A percentile compares a stretch with the other conserved stretches of the same genome.
phyloP scores from a whole-genome alignment of 768 basidiomycete genomes.

The Termitomyces sp. region DNA sequence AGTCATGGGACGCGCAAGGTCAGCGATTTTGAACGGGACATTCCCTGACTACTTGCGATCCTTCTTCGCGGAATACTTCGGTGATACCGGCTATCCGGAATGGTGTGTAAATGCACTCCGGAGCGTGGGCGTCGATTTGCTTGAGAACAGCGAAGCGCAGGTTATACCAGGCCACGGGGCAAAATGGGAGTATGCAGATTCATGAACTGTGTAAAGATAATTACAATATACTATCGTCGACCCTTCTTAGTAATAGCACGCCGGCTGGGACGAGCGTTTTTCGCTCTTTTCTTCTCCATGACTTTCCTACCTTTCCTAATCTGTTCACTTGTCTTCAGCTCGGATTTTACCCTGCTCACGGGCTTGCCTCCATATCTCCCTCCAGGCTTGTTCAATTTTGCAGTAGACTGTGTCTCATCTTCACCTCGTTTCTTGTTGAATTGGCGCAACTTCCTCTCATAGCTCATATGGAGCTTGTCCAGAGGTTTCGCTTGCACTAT shows the following conservation, averaged over 20 bases:
- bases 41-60: constrained; percentile 73
- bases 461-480: constrained; percentile 66
- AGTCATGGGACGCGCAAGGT: constrained; percentile 79
- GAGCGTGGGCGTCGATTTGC: constrained; percentile 78
- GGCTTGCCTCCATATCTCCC: constrained; percentile 56
- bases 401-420: constrained; percentile 17
- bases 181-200: constrained; percentile 76
- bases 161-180: constrained; percentile 58
- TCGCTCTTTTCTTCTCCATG: constrained; percentile 60
- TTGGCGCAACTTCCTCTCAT: constrained; percentile 67
- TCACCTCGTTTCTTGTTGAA: constrained; percentile 44
- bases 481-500: constrained; percentile 63
- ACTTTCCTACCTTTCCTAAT: constrained; percentile 73
- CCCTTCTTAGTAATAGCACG: constrained; percentile 28
- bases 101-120: constrained; percentile 86
- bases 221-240: constrained; percentile 25
- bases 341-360: constrained; percentile 62
- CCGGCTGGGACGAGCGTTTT: constrained; percentile 71
- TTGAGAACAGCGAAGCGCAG: constrained; percentile 47
- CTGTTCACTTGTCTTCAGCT: constrained; percentile 84
- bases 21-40: constrained; percentile 70
- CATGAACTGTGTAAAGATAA: background rate
- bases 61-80: constrained; percentile 80
- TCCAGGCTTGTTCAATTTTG: constrained; percentile 27
- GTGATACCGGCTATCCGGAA: constrained; percentile 70